phyloP scores from a whole-genome alignment of 257 asterid genomes.

The Penstemon eatonii region DNA sequence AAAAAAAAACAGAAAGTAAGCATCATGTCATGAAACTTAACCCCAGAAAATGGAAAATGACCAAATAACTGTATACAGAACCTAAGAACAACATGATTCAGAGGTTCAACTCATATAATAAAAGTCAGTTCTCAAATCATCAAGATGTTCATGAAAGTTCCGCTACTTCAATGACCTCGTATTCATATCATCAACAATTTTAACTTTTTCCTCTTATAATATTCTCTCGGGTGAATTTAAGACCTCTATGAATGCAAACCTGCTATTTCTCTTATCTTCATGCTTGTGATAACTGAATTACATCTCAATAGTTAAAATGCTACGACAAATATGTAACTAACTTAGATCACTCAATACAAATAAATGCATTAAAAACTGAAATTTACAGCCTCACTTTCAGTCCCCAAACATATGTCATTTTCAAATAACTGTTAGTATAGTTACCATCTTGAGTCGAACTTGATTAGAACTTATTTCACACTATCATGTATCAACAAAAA shows the following conservation, averaged over 20 bases:
- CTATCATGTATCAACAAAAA: neutral
- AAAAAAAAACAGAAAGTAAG: conserved; percentile 11
- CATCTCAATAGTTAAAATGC: conserved; percentile 15
- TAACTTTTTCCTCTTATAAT: too few relatives aligned
- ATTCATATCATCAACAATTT: too few relatives aligned
- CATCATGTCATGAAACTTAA: conserved; percentile 12
- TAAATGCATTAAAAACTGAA: neutral
- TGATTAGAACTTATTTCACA: neutral
- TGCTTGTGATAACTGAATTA: neutral
- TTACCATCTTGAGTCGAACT: neutral
- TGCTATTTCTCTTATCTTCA: neutral
- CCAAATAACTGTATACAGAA: neutral
- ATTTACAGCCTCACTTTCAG: neutral
- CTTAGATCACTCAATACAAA: too few relatives aligned
- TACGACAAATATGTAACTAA: neutral
- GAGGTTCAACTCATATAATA: conserved; percentile 6
- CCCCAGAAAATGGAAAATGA: neutral
- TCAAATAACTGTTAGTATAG: neutral
- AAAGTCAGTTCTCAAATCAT: neutral
- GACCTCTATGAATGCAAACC: conserved; percentile 14
- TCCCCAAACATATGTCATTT: too few relatives aligned
- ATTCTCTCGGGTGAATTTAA: neutral
- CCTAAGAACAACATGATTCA: neutral
- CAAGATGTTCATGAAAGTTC: neutral
- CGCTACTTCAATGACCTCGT: too few relatives aligned